phyloP scores from a whole-genome alignment of 1,139 yeast species.

The Eremothecium coryli region DNA sequence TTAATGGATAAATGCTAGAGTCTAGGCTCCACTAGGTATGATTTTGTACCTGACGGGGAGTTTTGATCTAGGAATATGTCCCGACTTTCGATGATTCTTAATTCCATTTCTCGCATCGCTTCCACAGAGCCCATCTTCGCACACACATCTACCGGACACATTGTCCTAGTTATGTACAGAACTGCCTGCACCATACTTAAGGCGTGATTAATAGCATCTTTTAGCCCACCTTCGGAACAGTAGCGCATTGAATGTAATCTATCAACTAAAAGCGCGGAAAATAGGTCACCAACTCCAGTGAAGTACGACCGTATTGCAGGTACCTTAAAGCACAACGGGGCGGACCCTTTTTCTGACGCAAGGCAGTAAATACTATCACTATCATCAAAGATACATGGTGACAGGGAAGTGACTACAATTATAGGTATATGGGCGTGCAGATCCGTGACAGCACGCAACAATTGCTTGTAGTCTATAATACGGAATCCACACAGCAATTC shows the following conservation, averaged over 20 bases:
- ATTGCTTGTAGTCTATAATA: constrained; percentile 32
- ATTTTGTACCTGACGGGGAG: no score
- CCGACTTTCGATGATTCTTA: constrained; percentile 27
- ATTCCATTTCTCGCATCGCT: constrained; percentile 30
- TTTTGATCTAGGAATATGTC: constrained; percentile 20
- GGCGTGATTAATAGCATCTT: constrained; percentile 24
- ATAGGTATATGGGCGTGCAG: constrained; percentile 34
- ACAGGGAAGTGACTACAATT: constrained; percentile 29
- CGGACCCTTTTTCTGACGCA: constrained; percentile 25
- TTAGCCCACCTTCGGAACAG: constrained; percentile 9
- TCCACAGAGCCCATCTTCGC: constrained; percentile 23
- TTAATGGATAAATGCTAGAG: no score
- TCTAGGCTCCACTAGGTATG: no score
- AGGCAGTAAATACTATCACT: constrained; percentile 30
- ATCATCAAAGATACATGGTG: constrained; percentile 20
- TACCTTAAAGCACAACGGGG: constrained; percentile 34
- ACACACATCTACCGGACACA: constrained; percentile 16
- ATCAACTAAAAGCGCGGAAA: constrained; percentile 54
- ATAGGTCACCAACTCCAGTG: constrained; percentile 69
- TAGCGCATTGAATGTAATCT: constrained; percentile 31
- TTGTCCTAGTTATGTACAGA: constrained; percentile 18
- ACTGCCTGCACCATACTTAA: constrained; percentile 28
- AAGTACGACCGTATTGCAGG: constrained; percentile 56
- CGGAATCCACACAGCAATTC: constrained; percentile 44
- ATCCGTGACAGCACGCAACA: constrained; percentile 35